phyloP scores from a whole-genome alignment of 305 asterid species.

The Fraxinus sp. region DNA sequence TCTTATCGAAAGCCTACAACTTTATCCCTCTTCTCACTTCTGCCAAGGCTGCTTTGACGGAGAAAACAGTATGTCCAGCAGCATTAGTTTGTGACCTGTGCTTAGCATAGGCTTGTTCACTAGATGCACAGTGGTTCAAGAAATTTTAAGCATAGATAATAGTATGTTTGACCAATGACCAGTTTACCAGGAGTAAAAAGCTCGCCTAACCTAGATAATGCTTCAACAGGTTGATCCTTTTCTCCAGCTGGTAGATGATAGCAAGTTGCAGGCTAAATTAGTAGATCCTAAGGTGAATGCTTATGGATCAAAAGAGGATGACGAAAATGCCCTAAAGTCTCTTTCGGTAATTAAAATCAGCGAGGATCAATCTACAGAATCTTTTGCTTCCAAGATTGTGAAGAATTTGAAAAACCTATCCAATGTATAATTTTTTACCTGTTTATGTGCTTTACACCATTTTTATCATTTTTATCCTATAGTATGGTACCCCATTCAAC shows the following conservation, averaged over 20 bases:
- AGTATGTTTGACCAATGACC: constrained; percentile 12
- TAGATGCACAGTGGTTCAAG: constrained; percentile 8
- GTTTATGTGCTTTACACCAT: not conserved
- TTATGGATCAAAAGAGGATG: constrained; percentile 77
- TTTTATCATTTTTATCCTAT: constrained; percentile 16
- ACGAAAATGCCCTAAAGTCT: constrained; percentile 57
- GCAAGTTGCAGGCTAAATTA: constrained; percentile 54
- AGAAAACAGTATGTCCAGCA: constrained; percentile 52
- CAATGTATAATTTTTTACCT: constrained; percentile 32
- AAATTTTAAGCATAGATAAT: constrained; percentile 15
- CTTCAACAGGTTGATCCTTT: constrained; percentile 70
- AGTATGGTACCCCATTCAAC: constrained; percentile 15
- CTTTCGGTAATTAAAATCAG: too few relatives aligned
- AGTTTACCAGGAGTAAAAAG: not conserved
- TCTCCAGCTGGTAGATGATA: constrained; percentile 65
- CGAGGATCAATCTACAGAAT: constrained; percentile 61
- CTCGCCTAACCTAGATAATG: not conserved
- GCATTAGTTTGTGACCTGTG: constrained; percentile 17
- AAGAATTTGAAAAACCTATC: constrained; percentile 50
- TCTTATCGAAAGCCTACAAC: constrained; percentile 62
- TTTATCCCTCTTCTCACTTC: constrained; percentile 48
- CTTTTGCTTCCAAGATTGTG: constrained; percentile 52
- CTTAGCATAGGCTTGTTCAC: constrained; percentile 19
- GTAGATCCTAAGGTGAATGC: constrained; percentile 29
- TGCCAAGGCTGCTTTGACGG: constrained; percentile 57